phyloP scores from a whole-genome alignment of 176 grass and related monocot species.

The Microstegium vimineum region DNA sequence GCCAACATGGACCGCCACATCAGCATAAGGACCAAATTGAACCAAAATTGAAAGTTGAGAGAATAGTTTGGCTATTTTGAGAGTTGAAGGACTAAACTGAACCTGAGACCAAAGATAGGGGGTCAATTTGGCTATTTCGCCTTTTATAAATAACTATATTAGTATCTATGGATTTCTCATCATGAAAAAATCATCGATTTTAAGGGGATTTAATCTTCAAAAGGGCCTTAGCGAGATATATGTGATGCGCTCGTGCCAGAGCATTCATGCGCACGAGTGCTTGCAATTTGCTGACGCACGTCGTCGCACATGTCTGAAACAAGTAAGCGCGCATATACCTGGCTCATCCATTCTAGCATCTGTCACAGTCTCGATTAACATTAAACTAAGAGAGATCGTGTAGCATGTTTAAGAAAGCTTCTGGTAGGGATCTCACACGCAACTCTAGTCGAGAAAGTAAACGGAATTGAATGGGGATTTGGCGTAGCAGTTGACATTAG shows the following conservation, averaged over 20 bases:
- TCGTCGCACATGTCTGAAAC: neutral
- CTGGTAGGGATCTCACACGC: neutral
- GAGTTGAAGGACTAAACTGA: no score
- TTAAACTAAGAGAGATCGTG: neutral
- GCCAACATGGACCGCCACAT: no score
- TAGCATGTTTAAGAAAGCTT: neutral
- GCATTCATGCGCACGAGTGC: constrained; percentile 6
- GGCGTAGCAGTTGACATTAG: constrained; percentile 20
- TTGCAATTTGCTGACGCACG: neutral
- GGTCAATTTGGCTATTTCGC: no score
- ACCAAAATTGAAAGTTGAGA: no score
- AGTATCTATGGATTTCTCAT: no score
- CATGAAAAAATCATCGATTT: no score
- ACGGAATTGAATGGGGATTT: constrained; percentile 6
- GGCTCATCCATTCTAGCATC: neutral
- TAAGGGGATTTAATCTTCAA: no score
- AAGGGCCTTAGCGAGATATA: no score
- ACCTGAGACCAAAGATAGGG: no score
- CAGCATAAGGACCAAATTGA: no score
- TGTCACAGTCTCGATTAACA: neutral
- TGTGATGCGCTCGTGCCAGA: neutral
- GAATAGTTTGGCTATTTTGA: no score
- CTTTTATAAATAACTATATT: no score
- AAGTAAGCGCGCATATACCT: neutral
- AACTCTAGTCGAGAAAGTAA: constrained; percentile 1